phyloP scores from a whole-genome alignment of 2,329 filamentous ascomycete genomes.

The Lachnellula willkommii region DNA sequence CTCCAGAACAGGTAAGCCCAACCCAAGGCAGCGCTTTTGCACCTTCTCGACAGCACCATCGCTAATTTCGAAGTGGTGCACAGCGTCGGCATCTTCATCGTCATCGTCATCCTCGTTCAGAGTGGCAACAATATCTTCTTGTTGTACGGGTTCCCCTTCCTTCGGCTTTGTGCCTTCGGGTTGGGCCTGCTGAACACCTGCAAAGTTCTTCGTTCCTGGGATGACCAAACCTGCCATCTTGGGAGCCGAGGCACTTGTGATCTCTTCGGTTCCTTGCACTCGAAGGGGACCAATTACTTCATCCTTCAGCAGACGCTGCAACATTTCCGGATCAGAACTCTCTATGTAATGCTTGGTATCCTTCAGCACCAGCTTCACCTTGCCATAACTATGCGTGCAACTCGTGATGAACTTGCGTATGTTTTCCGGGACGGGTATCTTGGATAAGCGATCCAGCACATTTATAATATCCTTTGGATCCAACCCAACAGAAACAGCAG shows the following conservation, averaged over 20 bases:
- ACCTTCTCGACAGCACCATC: constrained; percentile 79
- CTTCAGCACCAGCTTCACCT: constrained; percentile 90
- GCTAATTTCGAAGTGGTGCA: constrained; percentile 88
- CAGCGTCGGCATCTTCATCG: constrained; percentile 78
- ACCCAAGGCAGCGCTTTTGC: constrained; percentile 80
- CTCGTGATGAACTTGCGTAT: constrained; percentile 69
- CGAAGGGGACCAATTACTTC: constrained; percentile 73
- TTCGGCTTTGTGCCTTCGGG: constrained; percentile 33
- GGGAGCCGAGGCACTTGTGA: constrained; percentile 76
- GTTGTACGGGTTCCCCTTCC: constrained; percentile 49
- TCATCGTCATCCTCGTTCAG: constrained; percentile 74
- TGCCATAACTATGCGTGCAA: constrained; percentile 87
- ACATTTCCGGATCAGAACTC: constrained; percentile 78
- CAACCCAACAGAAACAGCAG: constrained; percentile 90
- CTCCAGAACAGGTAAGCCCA: constrained; percentile 83
- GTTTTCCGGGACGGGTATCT: constrained; percentile 77
- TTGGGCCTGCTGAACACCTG: constrained; percentile 72
- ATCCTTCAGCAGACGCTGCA: constrained; percentile 83
- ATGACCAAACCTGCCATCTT: constrained; percentile 87
- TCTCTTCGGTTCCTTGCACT: constrained; percentile 62
- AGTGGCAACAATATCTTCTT: constrained; percentile 65
- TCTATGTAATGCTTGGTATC: constrained; percentile 94
- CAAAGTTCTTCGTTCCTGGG: constrained; percentile 88
- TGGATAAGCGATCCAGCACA: constrained; percentile 80
- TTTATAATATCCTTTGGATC: constrained; percentile 85